Evolutionary conservation across 305 asterid genomes (phyloP).

Genomic region (Fraxinus angustifolia): DNA sequence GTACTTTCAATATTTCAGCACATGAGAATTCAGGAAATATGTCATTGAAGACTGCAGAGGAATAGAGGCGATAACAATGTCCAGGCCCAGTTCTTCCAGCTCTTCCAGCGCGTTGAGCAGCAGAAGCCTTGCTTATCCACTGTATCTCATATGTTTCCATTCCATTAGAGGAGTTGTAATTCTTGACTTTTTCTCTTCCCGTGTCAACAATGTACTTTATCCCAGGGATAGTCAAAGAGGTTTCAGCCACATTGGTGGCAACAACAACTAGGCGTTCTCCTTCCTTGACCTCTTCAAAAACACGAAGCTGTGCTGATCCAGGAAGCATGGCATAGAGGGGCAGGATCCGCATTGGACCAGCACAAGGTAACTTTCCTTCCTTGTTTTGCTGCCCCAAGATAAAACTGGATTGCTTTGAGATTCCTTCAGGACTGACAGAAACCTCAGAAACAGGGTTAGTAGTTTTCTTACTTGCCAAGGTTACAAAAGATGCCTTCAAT

Average conservation of each 20-base stretch:
- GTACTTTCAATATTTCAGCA: background rate
- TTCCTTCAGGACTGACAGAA: background rate
- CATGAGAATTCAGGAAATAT: background rate
- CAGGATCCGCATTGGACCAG: background rate
- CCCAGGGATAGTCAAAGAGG: background rate
- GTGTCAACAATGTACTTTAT: background rate
- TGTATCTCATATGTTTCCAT: background rate
- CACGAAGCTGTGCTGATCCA: background rate
- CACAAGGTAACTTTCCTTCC: background rate
- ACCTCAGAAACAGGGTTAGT: background rate
- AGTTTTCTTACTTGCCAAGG: background rate
- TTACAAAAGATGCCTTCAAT: background rate
- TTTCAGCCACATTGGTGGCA: background rate
- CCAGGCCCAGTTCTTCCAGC: background rate
- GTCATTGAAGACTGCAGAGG: background rate
- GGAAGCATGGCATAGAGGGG: background rate
- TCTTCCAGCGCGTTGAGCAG: background rate
- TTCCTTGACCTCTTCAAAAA: background rate
- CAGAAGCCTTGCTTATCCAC: background rate
- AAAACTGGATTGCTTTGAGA: background rate
- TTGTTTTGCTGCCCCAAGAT: background rate
- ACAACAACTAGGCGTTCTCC: background rate
- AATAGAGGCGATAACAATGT: background rate
- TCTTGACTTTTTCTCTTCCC: background rate
- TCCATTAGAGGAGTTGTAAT: background rate